Evolutionary conservation across 768 basidiomycete species (phyloP), one percentile per base, ranked within the genome.

Genomic region (Porphyrellus cyaneotinctus): DNA sequence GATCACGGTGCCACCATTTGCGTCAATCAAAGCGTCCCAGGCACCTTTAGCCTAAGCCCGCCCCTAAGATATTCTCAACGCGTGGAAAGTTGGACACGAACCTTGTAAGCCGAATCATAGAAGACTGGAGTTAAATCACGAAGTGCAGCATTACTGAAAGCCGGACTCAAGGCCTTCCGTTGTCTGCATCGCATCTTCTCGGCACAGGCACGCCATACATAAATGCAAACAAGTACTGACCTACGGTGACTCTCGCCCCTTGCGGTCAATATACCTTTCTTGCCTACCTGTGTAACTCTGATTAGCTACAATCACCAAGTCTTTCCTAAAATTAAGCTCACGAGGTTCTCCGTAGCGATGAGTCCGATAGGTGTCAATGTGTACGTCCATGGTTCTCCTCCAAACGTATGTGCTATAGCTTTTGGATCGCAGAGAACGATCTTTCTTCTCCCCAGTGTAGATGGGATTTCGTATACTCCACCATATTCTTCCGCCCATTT

Each of bases 401-500:
- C 68, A 51, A 74, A 79, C 37, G 80, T 73, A 55, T 84, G 79
- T 0, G 74, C 70, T 18, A 78, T 64, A 0, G 82, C 81, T 59
- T 75, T 80, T 0, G 77, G 75, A 48, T 80, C 80, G 44, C 71
- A 69, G 6, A 80, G 62, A 5, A 77, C 58, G 22, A 80, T 58
- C 6, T 57, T 58, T 9, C 47, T 63, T 0, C 68, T 58, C 0
- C 75, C 76, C 7, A 80, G 53, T 1, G 64, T 55, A 1, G 58
- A 57, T 0, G 80, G 72, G n/a, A 80, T 51, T 15, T 64, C 46
- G 54, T 68, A 84, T 0, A 72, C 78, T 2, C 73, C 58, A 8
- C 83, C 83, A 31, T 80, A 80, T 41, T 75, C 61, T 8, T 60
- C 61, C 2, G 70, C 70, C 83, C 81, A 83, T 6, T 65, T 51